Base-by-base conservation (phyloP, 352 stramenopile genomes). In the Phytophthora meadii region DNA sequence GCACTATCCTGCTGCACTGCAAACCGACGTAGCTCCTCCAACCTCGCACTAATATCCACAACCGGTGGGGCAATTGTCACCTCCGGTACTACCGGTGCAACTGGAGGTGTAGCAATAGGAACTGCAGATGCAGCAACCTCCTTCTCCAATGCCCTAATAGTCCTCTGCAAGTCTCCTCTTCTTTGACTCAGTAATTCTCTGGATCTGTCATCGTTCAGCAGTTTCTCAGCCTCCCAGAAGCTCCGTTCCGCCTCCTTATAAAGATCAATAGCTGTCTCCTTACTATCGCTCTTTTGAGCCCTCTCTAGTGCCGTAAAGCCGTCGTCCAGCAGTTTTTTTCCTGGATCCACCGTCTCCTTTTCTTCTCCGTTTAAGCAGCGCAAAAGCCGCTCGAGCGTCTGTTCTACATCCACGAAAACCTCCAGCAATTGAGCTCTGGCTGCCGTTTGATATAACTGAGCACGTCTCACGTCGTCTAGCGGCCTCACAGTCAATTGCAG, bases 361-460 rank as follows among this genome's bases (percentile, higher is more conserved):
- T 44, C 11, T 34, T 54, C 50, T 10, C 41, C 55, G 41, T 34
- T 44, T 36, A 75, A 27, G 28, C 54, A 61, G 25, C 32, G 52
- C 36, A 67, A 48, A 24, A 84, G 36, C 15, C 48, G 59, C 34
- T 81, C 63, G 9, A 63, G 65, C 1, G 58, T 64, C 15, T 57
- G 32, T 48, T 65, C 68, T 19, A 61, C 62, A 30, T 79, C 78
- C 41, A 83, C 57, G 42, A 76, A 87, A n/a, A 87, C 15, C 50
- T 81, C 71, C 9, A 87, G 49, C 0, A 54, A 40, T 49, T 70
- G 61, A 3, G 74, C 70, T 8, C 68, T 72, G 1, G 62, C 74
- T 15, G 78, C 72, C 11, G 76, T 87, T 36, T 85, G 76, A 57
- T 84, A 87, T 39, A 66, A 47, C 51, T 76, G 76, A 9, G 74